These are phyloP conservation scores for Jatropha multifida DNA, from an alignment of 441 rosid genomes.

Conservation along the genomic window DNA sequence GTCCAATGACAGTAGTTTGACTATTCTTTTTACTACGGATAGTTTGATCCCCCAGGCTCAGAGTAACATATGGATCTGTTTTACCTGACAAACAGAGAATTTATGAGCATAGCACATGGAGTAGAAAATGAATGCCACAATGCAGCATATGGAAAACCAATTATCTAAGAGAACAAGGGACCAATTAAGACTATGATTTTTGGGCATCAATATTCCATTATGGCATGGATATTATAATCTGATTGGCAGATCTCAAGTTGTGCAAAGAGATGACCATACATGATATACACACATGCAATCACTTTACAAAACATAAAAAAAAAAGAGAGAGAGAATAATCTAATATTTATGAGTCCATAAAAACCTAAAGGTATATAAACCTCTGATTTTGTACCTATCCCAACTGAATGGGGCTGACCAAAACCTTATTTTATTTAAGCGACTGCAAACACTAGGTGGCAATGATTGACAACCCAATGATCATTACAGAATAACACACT, in stretches of 20 bases:
- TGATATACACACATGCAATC: neutral
- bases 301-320: neutral
- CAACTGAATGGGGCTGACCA: neutral
- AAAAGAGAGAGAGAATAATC: neutral
- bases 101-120: slow-evolving; percentile 2
- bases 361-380: neutral
- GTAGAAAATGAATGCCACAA: neutral
- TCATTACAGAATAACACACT: neutral
- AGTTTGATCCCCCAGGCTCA: slow-evolving; percentile 76
- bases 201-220: neutral
- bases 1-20: slow-evolving; percentile 91
- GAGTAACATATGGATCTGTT: slow-evolving; percentile 91
- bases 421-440: neutral
- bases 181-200: neutral
- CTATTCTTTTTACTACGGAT: slow-evolving; percentile 96
- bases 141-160: slow-evolving; percentile 2
- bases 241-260: neutral
- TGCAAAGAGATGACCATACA: neutral
- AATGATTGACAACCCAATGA: neutral
- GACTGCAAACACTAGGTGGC: no score
- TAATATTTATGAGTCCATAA: neutral
- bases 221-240: neutral
- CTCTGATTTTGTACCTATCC: neutral
- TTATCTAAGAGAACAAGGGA: neutral
- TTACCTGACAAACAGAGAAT: slow-evolving; percentile 53